These are phyloP conservation scores for Epithemia pelagica DNA, from an alignment of 108 stramenopile species.

Conservation along the genomic window DNA sequence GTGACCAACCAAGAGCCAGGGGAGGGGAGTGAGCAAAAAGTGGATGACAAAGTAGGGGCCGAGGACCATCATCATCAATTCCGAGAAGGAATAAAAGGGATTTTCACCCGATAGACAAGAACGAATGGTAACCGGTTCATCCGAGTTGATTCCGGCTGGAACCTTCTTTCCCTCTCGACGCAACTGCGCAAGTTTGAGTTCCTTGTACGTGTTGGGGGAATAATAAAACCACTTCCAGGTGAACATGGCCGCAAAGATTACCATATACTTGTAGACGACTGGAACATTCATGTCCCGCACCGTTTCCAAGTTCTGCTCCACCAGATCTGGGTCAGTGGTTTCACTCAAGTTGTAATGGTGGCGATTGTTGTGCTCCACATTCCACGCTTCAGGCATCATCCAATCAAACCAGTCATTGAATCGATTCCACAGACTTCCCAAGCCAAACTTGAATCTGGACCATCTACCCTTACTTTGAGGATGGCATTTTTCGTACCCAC, in stretches of 20 bases:
- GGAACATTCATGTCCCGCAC: conserved; percentile 54
- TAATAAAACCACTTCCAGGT: conserved; percentile 93
- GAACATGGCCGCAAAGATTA: conserved; percentile 37
- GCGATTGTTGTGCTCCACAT: conserved; percentile 87
- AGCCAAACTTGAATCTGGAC: conserved; percentile 37
- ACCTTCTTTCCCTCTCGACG: conserved; percentile 40
- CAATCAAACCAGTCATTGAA: conserved; percentile 73
- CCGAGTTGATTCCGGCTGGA: conserved; percentile 51
- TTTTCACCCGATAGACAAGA: conserved; percentile 30
- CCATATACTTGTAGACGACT: conserved; percentile 44
- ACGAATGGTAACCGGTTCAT: conserved; percentile 60
- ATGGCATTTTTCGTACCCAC: conserved; percentile 62
- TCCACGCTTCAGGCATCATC: conserved; percentile 89
- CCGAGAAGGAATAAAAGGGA: conserved; percentile 53
- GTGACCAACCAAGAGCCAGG: conserved; percentile 41
- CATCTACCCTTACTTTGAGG: conserved; percentile 46
- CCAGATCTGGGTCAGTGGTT: conserved; percentile 80
- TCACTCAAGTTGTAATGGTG: conserved; percentile 86
- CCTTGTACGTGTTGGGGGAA: conserved; percentile 89
- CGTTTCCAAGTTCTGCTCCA: conserved; percentile 71
- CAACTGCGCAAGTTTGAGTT: conserved; percentile 67
- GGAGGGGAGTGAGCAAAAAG: conserved; percentile 64
- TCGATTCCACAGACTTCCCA: conserved; percentile 46
- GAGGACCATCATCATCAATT: conserved; percentile 52
- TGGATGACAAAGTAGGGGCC: conserved; percentile 73